These are phyloP conservation scores for Flueggea neowawraea DNA, from an alignment of 441 rosid species.

Conservation along the genomic window DNA sequence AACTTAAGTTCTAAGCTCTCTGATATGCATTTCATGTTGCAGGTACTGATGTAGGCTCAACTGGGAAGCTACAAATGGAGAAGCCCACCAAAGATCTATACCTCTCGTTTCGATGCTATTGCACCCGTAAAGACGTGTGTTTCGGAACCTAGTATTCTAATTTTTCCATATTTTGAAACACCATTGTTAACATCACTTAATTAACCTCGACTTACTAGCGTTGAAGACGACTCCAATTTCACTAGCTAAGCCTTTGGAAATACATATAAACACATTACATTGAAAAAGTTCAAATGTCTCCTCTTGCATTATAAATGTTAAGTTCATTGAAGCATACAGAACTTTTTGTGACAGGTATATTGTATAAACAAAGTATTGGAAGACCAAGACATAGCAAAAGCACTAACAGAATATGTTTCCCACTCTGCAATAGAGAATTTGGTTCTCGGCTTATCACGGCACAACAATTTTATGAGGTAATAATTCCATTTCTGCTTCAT, in stretches of 20 bases:
- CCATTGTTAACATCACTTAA: no score
- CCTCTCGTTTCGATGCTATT: slow-evolving; percentile 79
- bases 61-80: slow-evolving; percentile 34
- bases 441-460: slow-evolving; percentile 74
- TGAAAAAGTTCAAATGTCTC: neutral
- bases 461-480: slow-evolving; percentile 76
- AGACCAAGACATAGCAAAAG: slow-evolving; percentile 61
- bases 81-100: slow-evolving; percentile 55
- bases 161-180: neutral
- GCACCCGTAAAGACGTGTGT: slow-evolving; percentile 85
- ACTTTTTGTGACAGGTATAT: slow-evolving; percentile 40
- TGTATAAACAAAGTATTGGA: slow-evolving; percentile 70
- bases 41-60: slow-evolving; percentile 20
- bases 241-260: no score
- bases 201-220: no score
- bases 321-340: neutral
- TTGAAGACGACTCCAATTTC: no score
- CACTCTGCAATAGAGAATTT: slow-evolving; percentile 66
- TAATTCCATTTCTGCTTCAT: neutral
- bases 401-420: slow-evolving; percentile 67
- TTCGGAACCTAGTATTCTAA: neutral
- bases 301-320: neutral
- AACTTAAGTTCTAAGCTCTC: neutral
- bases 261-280: neutral
- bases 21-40: neutral